These are phyloP conservation scores for Salvia hispanica DNA, from an alignment of 257 asterid species.

Conservation along the genomic window DNA sequence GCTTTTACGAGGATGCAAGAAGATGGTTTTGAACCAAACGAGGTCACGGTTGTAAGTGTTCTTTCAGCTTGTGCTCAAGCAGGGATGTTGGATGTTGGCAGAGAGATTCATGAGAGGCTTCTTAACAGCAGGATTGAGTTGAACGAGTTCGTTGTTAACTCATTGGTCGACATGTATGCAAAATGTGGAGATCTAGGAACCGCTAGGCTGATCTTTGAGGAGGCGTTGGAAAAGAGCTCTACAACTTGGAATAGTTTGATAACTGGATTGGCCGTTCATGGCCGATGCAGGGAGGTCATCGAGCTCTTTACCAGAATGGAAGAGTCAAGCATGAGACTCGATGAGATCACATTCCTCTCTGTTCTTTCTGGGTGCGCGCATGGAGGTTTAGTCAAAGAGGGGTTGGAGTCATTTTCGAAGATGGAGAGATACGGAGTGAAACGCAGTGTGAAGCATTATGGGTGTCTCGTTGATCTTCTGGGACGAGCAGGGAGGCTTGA, in stretches of 20 bases:
- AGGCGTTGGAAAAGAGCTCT: slow-evolving; percentile 33
- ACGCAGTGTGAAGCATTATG: slow-evolving; percentile 69
- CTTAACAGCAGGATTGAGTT: slow-evolving; percentile 41
- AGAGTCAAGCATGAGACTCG: slow-evolving; percentile 47
- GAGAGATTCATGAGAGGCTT: slow-evolving; percentile 60
- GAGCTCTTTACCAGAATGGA: slow-evolving; percentile 55
- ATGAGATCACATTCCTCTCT: slow-evolving; percentile 62
- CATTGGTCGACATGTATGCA: slow-evolving; percentile 81
- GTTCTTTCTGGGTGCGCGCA: slow-evolving; percentile 81
- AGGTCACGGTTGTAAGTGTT: slow-evolving; percentile 65
- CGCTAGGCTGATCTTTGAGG: slow-evolving; percentile 60
- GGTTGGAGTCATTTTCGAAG: slow-evolving; percentile 56
- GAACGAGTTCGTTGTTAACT: slow-evolving; percentile 66
- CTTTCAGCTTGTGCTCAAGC: slow-evolving; percentile 80
- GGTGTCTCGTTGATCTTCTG: slow-evolving; percentile 72
- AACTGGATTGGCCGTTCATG: slow-evolving; percentile 62
- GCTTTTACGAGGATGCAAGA: slow-evolving; percentile 58
- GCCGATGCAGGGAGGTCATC: slow-evolving; percentile 60
- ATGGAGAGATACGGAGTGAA: slow-evolving; percentile 56
- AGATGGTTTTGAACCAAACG: slow-evolving; percentile 72
- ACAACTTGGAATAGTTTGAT: slow-evolving; percentile 74
- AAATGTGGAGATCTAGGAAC: slow-evolving; percentile 75
- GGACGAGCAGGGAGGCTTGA: slow-evolving; percentile 74
- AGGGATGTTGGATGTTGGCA: slow-evolving; percentile 61
- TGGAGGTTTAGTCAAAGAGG: slow-evolving; percentile 76